Evolutionary conservation across 306 rosid species (phyloP), one percentile per base, ranked within the genome.

Genomic region (Castanea sativa): DNA sequence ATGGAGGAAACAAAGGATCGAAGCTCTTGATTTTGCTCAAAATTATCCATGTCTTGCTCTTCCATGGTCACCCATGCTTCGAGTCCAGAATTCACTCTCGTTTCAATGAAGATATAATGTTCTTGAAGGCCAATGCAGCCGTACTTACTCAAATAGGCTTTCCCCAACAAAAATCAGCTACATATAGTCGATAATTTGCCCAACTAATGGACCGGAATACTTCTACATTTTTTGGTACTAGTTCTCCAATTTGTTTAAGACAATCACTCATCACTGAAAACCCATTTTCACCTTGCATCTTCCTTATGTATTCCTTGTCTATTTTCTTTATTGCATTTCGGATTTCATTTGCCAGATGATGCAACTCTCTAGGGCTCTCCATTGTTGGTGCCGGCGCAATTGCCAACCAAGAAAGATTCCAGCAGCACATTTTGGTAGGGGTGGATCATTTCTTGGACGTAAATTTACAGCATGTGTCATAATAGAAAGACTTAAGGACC

Each of bases 111-210:
- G 21, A 65, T 15, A 65, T 16, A 15, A 9, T 23, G 23, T 23
- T 23, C 23, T 23, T 64, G 49, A 30, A 65, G 6, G 23, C 14
- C 13, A 18, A 15, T 1, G 71, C 77, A 76, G 51, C 30, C 61
- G 67, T 29, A 56, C 81, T 76, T 59, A 82, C 84, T 86, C 86
- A 86, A 1, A 56, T 25, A 3, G 84, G 86, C 52, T 82, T 85
- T 71, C 86, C 86, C 84, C 82, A 86, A 6, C 86, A 86, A 60
- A 86, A 86, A 74, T 86, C 84, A 73, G 45, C 75, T 19, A 79
- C 84, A 69, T 82, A 76, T 56, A 53, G 71, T 41, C 71, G 78
- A 7, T 76, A 77, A 12, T 82, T 82, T 43, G 82, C 74, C 84
- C 86, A 85, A 19, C 80, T 85, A 5, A 64, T 76, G 51, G 72